phyloP scores from a whole-genome alignment of 306 rosid genomes.

The Cucumis cinereus region DNA sequence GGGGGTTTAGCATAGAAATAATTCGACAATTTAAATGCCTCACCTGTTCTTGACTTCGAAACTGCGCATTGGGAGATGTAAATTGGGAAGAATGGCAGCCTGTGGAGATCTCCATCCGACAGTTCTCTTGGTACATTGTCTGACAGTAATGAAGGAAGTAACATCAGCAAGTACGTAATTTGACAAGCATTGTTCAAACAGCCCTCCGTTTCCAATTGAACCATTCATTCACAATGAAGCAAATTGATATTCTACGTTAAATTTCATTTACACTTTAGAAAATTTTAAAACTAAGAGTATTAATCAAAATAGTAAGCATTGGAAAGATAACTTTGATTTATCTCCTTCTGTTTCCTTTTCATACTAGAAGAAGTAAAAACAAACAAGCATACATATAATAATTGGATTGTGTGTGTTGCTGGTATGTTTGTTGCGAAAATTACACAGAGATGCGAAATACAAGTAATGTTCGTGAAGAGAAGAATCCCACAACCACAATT shows the following conservation, averaged over 20 bases:
- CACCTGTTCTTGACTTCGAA: constrained; percentile 73
- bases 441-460: not conserved
- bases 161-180: not conserved
- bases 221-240: not conserved
- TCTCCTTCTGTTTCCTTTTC: not conserved
- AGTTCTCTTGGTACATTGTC: constrained; percentile 30
- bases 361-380: not conserved
- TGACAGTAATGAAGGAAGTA: not conserved
- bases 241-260: not conserved
- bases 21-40: not conserved
- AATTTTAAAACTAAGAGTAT: not conserved
- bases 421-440: not conserved
- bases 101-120: constrained; percentile 45
- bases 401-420: not conserved
- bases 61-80: constrained; percentile 97
- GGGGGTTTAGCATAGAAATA: not conserved
- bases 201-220: not conserved
- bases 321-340: not conserved
- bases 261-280: not conserved
- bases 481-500: not conserved
- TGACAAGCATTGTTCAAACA: not conserved
- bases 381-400: not conserved
- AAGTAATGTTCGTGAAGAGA: not conserved
- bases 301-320: not conserved
- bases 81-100: constrained; percentile 45